phyloP scores from a whole-genome alignment of 2,329 filamentous ascomycete genomes.

The Furcasterigmium furcatum region DNA sequence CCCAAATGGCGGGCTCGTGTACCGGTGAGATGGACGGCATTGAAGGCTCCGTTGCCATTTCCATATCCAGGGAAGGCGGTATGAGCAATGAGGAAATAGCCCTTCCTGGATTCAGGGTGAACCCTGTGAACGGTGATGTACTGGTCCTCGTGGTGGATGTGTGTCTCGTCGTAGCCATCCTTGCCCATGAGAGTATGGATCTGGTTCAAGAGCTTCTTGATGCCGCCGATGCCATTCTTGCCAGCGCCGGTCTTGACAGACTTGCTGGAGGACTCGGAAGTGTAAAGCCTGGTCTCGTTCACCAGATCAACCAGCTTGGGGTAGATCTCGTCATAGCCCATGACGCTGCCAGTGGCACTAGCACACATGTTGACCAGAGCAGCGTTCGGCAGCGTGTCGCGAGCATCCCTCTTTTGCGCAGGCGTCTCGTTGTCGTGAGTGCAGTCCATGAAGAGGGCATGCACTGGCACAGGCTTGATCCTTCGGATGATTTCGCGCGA shows the following conservation, averaged over 20 bases:
- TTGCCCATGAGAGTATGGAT: slow-evolving; percentile 96
- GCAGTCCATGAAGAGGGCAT: slow-evolving; percentile 98
- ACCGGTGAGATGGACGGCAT: slow-evolving; percentile 74
- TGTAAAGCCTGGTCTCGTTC: slow-evolving; percentile 80
- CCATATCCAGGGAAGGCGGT: slow-evolving; percentile 92
- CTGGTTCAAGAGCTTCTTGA: slow-evolving; percentile 91
- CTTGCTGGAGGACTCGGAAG: slow-evolving; percentile 66
- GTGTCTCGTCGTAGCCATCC: slow-evolving; percentile 90
- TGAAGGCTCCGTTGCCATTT: slow-evolving; percentile 77
- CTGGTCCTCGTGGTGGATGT: slow-evolving; percentile 93
- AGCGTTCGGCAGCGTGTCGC: slow-evolving; percentile 91
- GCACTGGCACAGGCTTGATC: slow-evolving; percentile 84
- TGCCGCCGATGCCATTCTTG: slow-evolving; percentile 80
- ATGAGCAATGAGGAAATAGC: slow-evolving; percentile 93
- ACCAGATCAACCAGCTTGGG: slow-evolving; percentile 92
- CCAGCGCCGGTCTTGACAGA: slow-evolving; percentile 64
- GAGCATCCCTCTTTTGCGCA: slow-evolving; percentile 89
- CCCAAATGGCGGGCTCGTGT: slow-evolving; percentile 84
- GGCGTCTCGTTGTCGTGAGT: slow-evolving; percentile 98
- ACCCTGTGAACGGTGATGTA: slow-evolving; percentile 96
- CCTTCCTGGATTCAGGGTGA: slow-evolving; percentile 86
- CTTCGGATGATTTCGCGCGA: slow-evolving; percentile 68
- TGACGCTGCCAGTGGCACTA: slow-evolving; percentile 90
- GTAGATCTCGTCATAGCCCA: slow-evolving; percentile 97
- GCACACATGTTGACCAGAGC: slow-evolving; percentile 95